Base-by-base conservation (phyloP, 2,329 filamentous ascomycete species). In the Curvularia eragrostidis region DNA sequence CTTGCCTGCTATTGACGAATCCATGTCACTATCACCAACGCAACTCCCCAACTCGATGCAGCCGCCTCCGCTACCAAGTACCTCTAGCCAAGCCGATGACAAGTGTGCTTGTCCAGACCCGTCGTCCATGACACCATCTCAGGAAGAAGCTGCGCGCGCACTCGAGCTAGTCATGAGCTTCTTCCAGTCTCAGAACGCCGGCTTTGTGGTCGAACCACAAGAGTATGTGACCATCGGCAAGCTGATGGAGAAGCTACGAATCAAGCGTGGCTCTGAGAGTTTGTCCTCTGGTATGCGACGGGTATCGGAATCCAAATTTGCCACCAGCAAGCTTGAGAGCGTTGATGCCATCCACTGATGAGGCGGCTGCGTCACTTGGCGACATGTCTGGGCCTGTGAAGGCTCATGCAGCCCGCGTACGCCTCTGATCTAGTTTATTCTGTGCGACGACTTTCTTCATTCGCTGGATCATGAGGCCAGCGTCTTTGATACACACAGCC, bases 141-240 rank as follows among this genome's bases (percentile, higher is more conserved):
- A 93, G 65, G 93, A 97, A 67, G 93, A 98, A 75, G 93, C 93
- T 3, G 85, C 91, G 38, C 85, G 87, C 50, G 94, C 93, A 1
- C 84, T 96, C 4, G 89, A 94, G 68, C 88, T 93, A 2, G 86
- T 97, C 19, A 85, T 96, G 74, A 89, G 80, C 59, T 97, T 94
- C 72, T 90, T 97, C 74, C 85, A 91, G 67, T 87, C 88, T 59
- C 85, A 90, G 65, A 86, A 88, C 0, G 80, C 77, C 21, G 89
- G 87, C 1, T 85, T 92, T 30, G 86, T 91, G 15, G 87, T 91
- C 15, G 91, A 95, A 70, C 85, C 91, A 46, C 85, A 86, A 67
- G 93, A 97, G 62, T 93, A 89, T 73, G 77, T 91, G 63, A 86
- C 87, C 3, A 87, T 97, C 47, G 83, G 91, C 18, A 91, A 92